Base-by-base conservation (phyloP, 1,284 basidiomycete genomes). In the Pterulicium gracile region DNA sequence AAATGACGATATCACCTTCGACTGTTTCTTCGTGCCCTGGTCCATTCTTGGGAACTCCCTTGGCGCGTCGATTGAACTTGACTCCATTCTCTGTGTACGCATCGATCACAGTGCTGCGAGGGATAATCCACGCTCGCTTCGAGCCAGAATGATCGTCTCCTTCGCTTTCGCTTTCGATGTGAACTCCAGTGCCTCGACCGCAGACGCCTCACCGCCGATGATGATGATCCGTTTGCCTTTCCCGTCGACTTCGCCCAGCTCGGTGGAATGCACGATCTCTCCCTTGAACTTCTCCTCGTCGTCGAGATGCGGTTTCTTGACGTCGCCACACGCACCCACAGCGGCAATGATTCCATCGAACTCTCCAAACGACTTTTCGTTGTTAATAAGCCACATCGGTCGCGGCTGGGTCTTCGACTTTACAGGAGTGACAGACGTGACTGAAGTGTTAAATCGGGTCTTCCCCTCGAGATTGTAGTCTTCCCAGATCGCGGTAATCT, bases 171-270 rank as follows among this genome's bases (percentile, higher is more conserved):
- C 63, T 2, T 60, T 53, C 1, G 75, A 56, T 1, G 70, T 70
- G 1, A 72, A 68, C 54, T 81, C 77, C n/a, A 77, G 73, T 1
- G 77, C 72, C 54, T 81, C 79, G 14, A 81, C 72, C 4, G 74
- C 78, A 43, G 71, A 75, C 0, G 79, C 79, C 0, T 78, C 78
- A 34, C 72, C 72, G 0, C 79, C 79, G 19, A 82, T 63, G 2
- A 79, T 66, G 10, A 72, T 63, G 2, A 77, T 61, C 14, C 63
- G 68, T 60, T 77, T 78, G 0, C 68, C 75, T 4, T 62, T 59
- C 14, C 59, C 60, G 44, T 64, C 60, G 3, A 58, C 56, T 14
- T 57, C 56, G 50, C 74, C 71, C 7, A 81, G 68, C 52, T 77
- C 61, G 0, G 70, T 73, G 0, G 77, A 79, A 54, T 81, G 79